Evolutionary conservation across 306 rosid genomes (phyloP), one percentile per base, ranked within the genome.

Genomic region (Vicia villosa): DNA sequence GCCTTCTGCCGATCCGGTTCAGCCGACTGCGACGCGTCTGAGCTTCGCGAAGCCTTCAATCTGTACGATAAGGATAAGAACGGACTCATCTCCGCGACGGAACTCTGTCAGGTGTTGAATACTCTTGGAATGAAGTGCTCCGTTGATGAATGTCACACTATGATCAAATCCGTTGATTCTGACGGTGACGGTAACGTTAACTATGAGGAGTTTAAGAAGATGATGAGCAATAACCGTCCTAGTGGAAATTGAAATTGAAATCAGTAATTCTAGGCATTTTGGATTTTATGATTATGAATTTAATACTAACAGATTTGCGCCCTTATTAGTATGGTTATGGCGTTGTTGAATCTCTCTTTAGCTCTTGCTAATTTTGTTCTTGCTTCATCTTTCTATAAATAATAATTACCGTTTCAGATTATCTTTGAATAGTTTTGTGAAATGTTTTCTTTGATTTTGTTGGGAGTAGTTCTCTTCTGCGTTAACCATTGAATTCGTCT

Each of bases 161-260:
- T 95, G 99, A 91, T 95, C 79, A 26, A 52, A 59, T 77, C 95
- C 47, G 96, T 95, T 0, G 99, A 95, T 41, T 78, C 88, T 10
- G 97, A 91, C 50, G 96, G 92, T 34, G 99, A 95, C 24, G 96
- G 89, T 2, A 78, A 84, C 69, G 99, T 95, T 32, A 89, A 84
- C 69, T 95, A 89, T 77, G 85, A 79, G 3, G 99, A 95, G 81
- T 95, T 95, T 74, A 73, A 74, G 86, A 58, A 68, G 80, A 95
- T 95, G 99, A 95, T 91, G 99, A 79, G 45, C 69, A 72, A 70
- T 78, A 77, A 78, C 3, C 14, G 36, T 1, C 16, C 16, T 3
- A 60, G 74, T 30, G 71, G 61, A 45, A 66, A 79, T 22, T 79
- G 64, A 38, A 76, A 30, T 28, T 15, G 9, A 4, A 28, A 38